Conservation (phyloP, 257 asterid genomes). For the Scutellaria baicalensis region DNA sequence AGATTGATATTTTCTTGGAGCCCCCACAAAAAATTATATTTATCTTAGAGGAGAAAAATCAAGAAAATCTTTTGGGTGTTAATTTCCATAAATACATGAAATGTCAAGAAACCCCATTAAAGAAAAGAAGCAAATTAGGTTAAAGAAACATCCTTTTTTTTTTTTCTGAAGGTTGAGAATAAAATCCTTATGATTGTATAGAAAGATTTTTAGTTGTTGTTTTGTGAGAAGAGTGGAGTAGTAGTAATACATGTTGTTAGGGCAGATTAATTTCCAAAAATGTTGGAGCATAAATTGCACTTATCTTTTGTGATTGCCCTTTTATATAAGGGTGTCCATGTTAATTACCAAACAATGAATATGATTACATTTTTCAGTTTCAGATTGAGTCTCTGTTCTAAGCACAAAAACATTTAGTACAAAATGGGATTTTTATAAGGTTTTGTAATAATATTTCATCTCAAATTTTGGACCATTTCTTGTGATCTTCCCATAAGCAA, state of each 20-base stretch:
- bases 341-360: slow-evolving; percentile 4
- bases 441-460: background rate
- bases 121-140: background rate
- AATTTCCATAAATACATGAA: background rate
- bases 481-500: no score
- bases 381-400: slow-evolving; percentile 6
- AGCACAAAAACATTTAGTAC: background rate
- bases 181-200: slow-evolving; percentile 5
- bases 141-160: background rate
- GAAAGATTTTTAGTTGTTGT: slow-evolving; percentile 20
- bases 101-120: background rate
- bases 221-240: background rate
- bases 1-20: background rate
- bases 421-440: background rate
- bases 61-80: background rate
- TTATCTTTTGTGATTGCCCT: slow-evolving; percentile 14
- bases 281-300: slow-evolving; percentile 1
- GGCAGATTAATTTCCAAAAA: slow-evolving; percentile 14
- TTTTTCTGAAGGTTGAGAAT: background rate
- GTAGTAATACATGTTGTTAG: background rate
- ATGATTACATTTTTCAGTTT: background rate
- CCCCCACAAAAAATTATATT: background rate
- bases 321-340: background rate
- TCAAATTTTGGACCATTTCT: no score
- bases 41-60: background rate